Evolutionary conservation across 768 basidiomycete species (phyloP), one percentile per base, ranked within the genome.

Genomic region (Serendipita sp.): DNA sequence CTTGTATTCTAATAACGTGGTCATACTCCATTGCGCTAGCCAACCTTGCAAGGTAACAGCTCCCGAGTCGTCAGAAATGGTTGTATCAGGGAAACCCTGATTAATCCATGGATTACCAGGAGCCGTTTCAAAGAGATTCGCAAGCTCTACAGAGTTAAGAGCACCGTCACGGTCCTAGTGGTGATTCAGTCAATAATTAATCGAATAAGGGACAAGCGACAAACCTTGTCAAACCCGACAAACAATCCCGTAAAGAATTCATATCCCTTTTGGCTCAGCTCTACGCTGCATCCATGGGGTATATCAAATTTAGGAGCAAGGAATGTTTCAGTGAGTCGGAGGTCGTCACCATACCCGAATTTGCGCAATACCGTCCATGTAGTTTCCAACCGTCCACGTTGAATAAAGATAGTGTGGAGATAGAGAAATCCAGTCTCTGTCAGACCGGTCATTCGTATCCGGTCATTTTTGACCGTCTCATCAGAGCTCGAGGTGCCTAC

Each of bases 11-110:
- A 98, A 80, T 0, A 98, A 79, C 0, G 95, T 99, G 0, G 93
- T 94, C 94, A 98, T 96, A 71, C 94, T 95, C 95, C 95, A 99
- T 71, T 96, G 94, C 18, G 95, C 95, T 31, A 98, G 76, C 95
- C 95, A 99, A 1, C 92, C 91, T 75, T 97, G 94, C 48, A 99
- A 74, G n/a, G 94, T 97, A 16, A 97, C 88, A 33, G 89, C 84
- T 10, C 91, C 92, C 8, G 83, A 78, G 69, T 93, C 92, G 68
- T 91, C 87, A 15, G 88, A 84, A 50, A 92, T 79, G 3, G 91
- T 91, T 0, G 84, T 92, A 69, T 94, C 90, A 0, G 93, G 90
- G 74, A 95, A 96, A 53, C 86, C 88, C 69, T 88, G 86, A n/a
- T 79, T 81, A 13, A 82, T 79, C 95, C 95, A 99, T n/a, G 95